phyloP scores from a whole-genome alignment of 1,139 yeast genomes.

The Yamadazyma kanchanaburiensis region DNA sequence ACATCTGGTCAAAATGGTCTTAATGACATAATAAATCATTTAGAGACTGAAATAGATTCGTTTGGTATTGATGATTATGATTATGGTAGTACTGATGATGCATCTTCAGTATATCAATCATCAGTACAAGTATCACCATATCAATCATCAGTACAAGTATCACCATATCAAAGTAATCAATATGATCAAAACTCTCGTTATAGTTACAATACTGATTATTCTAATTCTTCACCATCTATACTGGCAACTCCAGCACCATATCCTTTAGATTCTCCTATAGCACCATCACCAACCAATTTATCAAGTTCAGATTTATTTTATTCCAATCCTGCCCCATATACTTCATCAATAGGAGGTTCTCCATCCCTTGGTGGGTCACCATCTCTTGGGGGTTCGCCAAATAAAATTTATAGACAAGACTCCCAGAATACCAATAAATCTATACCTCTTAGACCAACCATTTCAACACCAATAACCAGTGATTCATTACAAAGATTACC shows the following conservation, averaged over 20 bases:
- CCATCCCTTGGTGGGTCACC: conserved; percentile 1
- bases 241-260: conserved; percentile 12
- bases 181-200: conserved; percentile 2
- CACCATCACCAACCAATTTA: conserved; percentile 13
- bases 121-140: too few species aligned
- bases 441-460: conserved; percentile 11
- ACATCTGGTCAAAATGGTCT: too few species aligned
- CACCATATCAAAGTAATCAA: neutral
- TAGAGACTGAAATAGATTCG: neutral
- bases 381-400: conserved; percentile 2
- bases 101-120: too few species aligned
- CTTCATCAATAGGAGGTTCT: conserved; percentile 1
- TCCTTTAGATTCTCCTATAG: conserved; percentile 18
- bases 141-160: too few species aligned
- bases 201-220: conserved; percentile 9
- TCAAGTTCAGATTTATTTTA: conserved; percentile 4
- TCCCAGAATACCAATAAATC: conserved; percentile 9
- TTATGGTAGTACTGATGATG: too few species aligned
- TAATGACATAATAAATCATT: neutral
- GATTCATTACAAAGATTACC: neutral
- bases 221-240: conserved; percentile 10
- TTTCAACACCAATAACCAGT: conserved; percentile 15
- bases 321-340: conserved; percentile 1
- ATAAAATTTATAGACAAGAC: conserved; percentile 6
- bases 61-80: too few species aligned